These are phyloP conservation scores for Schrenkiella parvula DNA, from an alignment of 345 rosid genomes.

Conservation along the genomic window DNA sequence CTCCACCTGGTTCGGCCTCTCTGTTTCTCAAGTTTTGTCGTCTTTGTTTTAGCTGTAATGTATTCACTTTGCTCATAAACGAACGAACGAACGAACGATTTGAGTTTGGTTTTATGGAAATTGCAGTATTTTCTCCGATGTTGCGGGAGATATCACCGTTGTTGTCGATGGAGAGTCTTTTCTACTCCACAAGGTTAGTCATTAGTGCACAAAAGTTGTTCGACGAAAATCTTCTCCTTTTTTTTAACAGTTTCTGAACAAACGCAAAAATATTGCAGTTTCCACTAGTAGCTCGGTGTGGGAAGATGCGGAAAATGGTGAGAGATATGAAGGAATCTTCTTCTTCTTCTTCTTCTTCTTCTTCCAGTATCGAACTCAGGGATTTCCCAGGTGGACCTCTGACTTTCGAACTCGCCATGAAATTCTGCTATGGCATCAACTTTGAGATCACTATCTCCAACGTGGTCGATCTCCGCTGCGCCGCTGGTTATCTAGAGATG, in stretches of 20 bases:
- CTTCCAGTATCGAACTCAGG: constrained; percentile 52
- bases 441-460: constrained; percentile 73
- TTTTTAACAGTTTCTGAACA: not conserved
- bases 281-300: constrained; percentile 80
- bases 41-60: not conserved
- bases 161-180: constrained; percentile 74
- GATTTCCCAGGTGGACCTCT: constrained; percentile 70
- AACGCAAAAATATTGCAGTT: constrained; percentile 41
- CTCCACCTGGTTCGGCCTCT: constrained; percentile 46
- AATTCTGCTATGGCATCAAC: constrained; percentile 85
- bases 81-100: not conserved
- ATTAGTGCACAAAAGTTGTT: not conserved
- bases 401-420: constrained; percentile 80
- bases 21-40: not conserved
- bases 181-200: constrained; percentile 76
- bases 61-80: not conserved
- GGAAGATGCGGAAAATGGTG: constrained; percentile 69
- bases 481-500: constrained; percentile 81
- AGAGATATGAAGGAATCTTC: constrained; percentile 54
- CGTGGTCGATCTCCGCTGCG: constrained; percentile 63
- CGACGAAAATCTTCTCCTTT: not conserved
- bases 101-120: not conserved
- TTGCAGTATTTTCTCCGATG: constrained; percentile 79
- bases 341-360: not conserved
- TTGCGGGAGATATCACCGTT: constrained; percentile 80